Conservation (phyloP, 2,329 filamentous ascomycete genomes). For the Scorias spongiosa region DNA sequence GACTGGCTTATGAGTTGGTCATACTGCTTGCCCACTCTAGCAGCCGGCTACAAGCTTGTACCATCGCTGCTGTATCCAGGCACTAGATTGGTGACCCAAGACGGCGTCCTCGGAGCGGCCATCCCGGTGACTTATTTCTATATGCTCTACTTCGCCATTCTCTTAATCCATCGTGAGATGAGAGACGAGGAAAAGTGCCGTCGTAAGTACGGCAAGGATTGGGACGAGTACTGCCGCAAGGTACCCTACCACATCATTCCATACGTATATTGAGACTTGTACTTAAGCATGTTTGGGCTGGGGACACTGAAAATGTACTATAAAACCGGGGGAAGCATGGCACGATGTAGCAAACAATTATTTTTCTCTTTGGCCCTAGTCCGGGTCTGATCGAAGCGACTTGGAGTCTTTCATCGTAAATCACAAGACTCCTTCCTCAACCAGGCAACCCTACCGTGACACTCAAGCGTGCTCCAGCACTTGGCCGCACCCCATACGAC, state of each 20-base stretch:
- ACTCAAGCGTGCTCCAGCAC: conserved; percentile 6
- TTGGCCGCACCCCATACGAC: conserved; percentile 3
- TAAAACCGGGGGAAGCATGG: too few species aligned
- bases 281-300: too few species aligned
- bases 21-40: conserved; percentile 71
- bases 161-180: conserved; percentile 72
- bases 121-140: conserved; percentile 91
- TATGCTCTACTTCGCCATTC: conserved; percentile 74
- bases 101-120: conserved; percentile 61
- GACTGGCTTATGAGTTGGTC: conserved; percentile 93
- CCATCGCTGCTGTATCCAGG: conserved; percentile 40
- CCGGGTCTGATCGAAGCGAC: too few species aligned
- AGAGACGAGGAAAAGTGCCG: conserved; percentile 85
- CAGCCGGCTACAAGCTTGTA: conserved; percentile 64
- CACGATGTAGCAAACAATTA: too few species aligned
- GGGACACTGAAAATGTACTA: too few species aligned
- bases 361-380: too few species aligned
- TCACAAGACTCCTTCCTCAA: background rate
- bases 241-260: conserved; percentile 75
- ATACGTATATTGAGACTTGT: conserved; percentile 51
- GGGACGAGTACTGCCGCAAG: conserved; percentile 72
- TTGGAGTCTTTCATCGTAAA: too few species aligned
- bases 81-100: conserved; percentile 41
- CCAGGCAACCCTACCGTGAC: conserved; percentile 3
- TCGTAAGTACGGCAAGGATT: conserved; percentile 83